These are phyloP conservation scores for Lasiodiplodia citricola DNA, from an alignment of 2,329 filamentous ascomycete species.

Conservation along the genomic window DNA sequence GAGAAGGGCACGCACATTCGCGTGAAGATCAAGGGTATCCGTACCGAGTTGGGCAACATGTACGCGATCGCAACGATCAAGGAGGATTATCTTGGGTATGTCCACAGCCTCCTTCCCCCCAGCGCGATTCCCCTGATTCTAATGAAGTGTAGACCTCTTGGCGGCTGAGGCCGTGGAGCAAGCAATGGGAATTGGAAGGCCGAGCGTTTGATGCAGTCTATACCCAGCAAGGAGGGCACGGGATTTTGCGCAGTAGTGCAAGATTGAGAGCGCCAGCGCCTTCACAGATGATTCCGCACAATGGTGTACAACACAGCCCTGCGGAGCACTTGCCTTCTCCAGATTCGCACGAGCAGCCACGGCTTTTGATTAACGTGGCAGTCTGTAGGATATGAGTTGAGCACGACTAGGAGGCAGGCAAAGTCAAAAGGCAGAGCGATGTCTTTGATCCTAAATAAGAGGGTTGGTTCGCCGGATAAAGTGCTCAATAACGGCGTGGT, in stretches of 20 bases:
- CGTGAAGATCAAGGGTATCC: conserved; percentile 90
- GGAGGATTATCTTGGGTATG: conserved; percentile 54
- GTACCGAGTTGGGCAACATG: conserved; percentile 92
- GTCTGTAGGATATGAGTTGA: conserved; percentile 19
- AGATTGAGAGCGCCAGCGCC: neutral
- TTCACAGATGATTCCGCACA: conserved; percentile 3
- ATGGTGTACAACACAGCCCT: neutral
- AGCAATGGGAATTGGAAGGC: neutral
- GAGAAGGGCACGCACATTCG: conserved; percentile 93
- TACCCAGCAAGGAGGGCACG: conserved; percentile 12
- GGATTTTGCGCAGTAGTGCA: neutral
- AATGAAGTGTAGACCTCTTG: conserved; percentile 9
- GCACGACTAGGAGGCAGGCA: neutral
- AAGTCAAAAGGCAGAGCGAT: neutral
- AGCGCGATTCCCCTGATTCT: neutral
- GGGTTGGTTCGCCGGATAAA: conserved; percentile 17
- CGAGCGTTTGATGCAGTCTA: neutral
- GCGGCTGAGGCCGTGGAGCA: conserved; percentile 1
- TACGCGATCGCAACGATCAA: conserved; percentile 98
- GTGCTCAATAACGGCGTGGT: conserved; percentile 24
- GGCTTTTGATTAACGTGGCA: conserved; percentile 21
- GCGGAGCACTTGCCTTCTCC: conserved; percentile 6
- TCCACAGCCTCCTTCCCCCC: neutral
- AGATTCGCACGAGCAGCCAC: neutral
- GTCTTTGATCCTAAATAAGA: conserved; percentile 14